Evolutionary conservation across 805 yeast genomes (phyloP).

Genomic region (Saturnispora mendoncae): DNA sequence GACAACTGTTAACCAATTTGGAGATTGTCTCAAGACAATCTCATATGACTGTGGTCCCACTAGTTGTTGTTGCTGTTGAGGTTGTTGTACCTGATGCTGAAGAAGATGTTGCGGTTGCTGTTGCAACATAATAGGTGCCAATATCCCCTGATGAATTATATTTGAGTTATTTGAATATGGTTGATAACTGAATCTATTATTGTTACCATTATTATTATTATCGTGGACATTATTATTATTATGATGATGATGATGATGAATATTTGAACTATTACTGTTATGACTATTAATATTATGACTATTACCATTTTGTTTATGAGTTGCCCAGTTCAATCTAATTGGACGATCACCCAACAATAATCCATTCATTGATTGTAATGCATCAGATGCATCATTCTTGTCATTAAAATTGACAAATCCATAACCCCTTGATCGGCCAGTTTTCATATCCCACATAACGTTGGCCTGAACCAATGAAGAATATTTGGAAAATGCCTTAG

Average conservation of each 20-base stretch:
- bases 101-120: neutral
- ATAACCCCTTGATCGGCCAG: conserved; percentile 85
- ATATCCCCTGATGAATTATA: conserved; percentile 1
- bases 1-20: conserved; percentile 78
- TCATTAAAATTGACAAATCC: conserved; percentile 76
- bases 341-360: conserved; percentile 62
- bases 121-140: conserved; percentile 4
- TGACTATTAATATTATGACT: conserved; percentile 2
- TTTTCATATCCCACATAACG: conserved; percentile 97
- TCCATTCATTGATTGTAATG: conserved; percentile 69
- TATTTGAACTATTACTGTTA: conserved; percentile 12
- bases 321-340: conserved; percentile 84
- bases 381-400: conserved; percentile 62
- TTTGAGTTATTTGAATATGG: neutral
- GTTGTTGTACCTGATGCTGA: conserved; percentile 1
- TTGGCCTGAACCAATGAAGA: conserved; percentile 69
- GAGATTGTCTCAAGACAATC: conserved; percentile 65
- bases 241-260: conserved; percentile 13
- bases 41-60: conserved; percentile 41
- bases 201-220: conserved; percentile 19
- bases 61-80: conserved; percentile 1
- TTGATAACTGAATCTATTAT: conserved; percentile 13
- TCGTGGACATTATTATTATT: conserved; percentile 18
- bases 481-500: conserved; percentile 46
- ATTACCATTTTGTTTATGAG: conserved; percentile 31